Percentiles rank a stretch among this genome's conserved stretches.
Conservation (phyloP, 2,329 filamentous ascomycete species). For the Cladosporium sp. region DNA sequence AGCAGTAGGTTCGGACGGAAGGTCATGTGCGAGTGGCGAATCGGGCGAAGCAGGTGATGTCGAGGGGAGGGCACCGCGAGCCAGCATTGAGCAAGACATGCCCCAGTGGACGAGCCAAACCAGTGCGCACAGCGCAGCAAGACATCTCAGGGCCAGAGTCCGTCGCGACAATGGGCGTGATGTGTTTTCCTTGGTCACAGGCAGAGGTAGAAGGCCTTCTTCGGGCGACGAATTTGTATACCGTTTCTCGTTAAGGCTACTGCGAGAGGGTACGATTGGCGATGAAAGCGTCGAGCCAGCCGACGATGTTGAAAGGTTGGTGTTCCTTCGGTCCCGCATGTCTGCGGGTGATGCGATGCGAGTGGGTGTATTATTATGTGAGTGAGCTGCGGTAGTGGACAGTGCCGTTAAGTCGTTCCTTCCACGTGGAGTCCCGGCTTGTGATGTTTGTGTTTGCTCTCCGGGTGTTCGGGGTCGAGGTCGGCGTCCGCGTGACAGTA, state of each 20-base stretch:
- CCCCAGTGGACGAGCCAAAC: slow-evolving; percentile 13
- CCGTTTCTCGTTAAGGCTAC: slow-evolving; percentile 56
- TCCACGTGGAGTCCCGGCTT: neutral
- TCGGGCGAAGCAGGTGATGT: slow-evolving; percentile 10
- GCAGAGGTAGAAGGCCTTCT: slow-evolving; percentile 2
- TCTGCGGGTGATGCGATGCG: neutral
- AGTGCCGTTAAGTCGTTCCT: neutral
- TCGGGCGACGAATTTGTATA: neutral
- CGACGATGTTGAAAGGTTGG: slow-evolving; percentile 57
- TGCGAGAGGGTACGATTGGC: slow-evolving; percentile 55
- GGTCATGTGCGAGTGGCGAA: slow-evolving; percentile 34
- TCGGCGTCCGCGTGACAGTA: neutral
- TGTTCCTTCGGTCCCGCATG: slow-evolving; percentile 46
- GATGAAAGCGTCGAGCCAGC: slow-evolving; percentile 66
- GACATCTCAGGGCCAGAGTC: slow-evolving; percentile 14
- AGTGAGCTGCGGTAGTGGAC: neutral
- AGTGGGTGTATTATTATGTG: neutral
- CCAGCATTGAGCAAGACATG: neutral
- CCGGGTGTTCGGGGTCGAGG: neutral
- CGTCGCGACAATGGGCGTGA: slow-evolving; percentile 8
- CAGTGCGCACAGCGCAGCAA: slow-evolving; percentile 16
- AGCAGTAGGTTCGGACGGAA: slow-evolving; percentile 70
- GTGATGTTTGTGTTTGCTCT: neutral
- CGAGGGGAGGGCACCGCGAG: slow-evolving; percentile 6
- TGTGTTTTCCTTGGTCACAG: slow-evolving; percentile 11